These are phyloP conservation scores for Olyra latifolia DNA, from an alignment of 176 grass and related monocot species.

Conservation along the genomic window DNA sequence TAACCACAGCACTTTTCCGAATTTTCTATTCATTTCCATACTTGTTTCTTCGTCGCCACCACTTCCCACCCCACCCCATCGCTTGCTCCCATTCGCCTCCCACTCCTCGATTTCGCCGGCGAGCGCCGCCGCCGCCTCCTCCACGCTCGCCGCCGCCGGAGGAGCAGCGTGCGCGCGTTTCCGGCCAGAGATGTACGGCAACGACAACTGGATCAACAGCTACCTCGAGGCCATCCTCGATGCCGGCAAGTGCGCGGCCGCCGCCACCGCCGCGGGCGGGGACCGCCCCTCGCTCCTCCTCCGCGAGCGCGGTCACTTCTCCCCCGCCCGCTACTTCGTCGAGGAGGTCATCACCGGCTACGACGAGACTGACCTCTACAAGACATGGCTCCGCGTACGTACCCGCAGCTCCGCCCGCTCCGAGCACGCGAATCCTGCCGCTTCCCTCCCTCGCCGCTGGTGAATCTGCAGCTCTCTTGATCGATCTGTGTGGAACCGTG, in stretches of 20 bases:
- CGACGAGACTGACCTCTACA: slow-evolving; percentile 87
- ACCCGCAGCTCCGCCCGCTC: background rate
- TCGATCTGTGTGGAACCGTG: slow-evolving; percentile 23
- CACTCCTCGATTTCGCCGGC: slow-evolving; percentile 27
- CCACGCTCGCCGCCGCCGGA: background rate
- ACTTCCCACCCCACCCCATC: background rate
- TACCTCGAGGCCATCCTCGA: slow-evolving; percentile 80
- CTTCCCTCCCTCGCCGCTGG: background rate
- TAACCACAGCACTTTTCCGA: background rate
- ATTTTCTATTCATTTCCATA: background rate
- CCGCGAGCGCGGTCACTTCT: slow-evolving; percentile 70
- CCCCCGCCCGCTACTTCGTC: slow-evolving; percentile 72
- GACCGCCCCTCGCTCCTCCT: slow-evolving; percentile 64
- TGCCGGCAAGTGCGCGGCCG: slow-evolving; percentile 47
- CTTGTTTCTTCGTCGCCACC: slow-evolving; percentile 8
- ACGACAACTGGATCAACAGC: slow-evolving; percentile 89
- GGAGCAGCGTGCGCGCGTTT: background rate
- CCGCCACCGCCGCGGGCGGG: background rate
- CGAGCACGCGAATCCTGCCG: slow-evolving; percentile 10
- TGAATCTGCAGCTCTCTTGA: background rate
- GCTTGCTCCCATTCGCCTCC: slow-evolving; percentile 7
- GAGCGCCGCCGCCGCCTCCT: background rate
- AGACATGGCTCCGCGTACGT: slow-evolving; percentile 73
- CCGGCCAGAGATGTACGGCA: slow-evolving; percentile 68
- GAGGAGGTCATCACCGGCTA: slow-evolving; percentile 86